A percentile compares a stretch with the other conserved stretches of the same genome.
phyloP scores from a whole-genome alignment of 805 yeast genomes.

The Candida incommunis region DNA sequence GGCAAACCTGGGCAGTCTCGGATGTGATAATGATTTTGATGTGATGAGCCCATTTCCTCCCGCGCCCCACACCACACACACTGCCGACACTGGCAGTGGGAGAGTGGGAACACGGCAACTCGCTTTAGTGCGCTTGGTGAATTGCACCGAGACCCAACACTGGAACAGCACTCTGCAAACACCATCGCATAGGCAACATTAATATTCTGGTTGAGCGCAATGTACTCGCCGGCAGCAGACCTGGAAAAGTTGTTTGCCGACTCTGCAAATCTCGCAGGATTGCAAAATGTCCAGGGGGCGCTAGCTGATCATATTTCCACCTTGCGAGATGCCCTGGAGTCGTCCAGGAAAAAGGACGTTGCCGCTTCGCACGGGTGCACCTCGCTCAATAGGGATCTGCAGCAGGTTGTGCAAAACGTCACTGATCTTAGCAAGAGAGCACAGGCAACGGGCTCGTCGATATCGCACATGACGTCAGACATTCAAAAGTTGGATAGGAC shows the following conservation, averaged over 20 bases:
- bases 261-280: conserved; percentile 34
- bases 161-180: too few species aligned
- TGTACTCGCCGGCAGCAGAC: conserved; percentile 41
- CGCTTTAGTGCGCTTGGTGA: too few species aligned
- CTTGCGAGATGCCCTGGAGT: conserved; percentile 31
- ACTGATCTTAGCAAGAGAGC: conserved; percentile 36
- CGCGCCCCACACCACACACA: too few species aligned
- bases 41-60: too few species aligned
- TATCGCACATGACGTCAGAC: conserved; percentile 57
- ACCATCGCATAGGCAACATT: too few species aligned
- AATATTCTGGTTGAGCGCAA: too few species aligned
- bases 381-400: conserved; percentile 16
- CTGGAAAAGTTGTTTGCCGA: conserved; percentile 35
- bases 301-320: conserved; percentile 36
- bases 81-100: too few species aligned
- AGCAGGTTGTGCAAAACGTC: conserved; percentile 27
- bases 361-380: not conserved
- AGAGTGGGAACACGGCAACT: too few species aligned
- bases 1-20: too few species aligned
- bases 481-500: conserved; percentile 70
- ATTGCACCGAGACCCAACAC: too few species aligned
- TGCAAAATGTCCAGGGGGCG: conserved; percentile 36
- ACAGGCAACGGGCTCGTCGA: conserved; percentile 40
- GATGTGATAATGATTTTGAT: too few species aligned
- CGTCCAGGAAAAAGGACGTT: not conserved